Base-by-base conservation (phyloP, 192 early-diverging fungal species). In the Chytriomyces sp. region DNA sequence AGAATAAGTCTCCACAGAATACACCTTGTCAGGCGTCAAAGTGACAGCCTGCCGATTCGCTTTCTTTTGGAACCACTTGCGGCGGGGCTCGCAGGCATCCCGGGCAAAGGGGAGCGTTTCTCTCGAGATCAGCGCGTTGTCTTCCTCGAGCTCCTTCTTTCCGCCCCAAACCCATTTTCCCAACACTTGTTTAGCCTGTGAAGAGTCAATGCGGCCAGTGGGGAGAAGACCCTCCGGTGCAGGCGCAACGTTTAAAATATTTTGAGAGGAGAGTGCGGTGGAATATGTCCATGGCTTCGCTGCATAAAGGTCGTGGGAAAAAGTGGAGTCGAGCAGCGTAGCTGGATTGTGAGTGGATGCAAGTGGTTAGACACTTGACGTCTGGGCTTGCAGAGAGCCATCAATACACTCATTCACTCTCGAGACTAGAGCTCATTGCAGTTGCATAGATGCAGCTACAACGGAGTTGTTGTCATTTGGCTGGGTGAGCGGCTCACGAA, bases 1-100 rank as follows among this genome's bases (percentile, higher is more conserved):
- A 39, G 82, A 68, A 71, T 83, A 84, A 34, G 75, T 78, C 39
- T 84, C 82, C 68, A 78, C 70, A 52, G 56, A 60, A 68, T 80
- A 84, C 14, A 81, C 52, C 3, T 74, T 14, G 36, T 78, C 73
- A 4, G 75, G 36, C n/a, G 39, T 38, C 33, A 84, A 17, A 3
- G 19, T 56, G 26, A 74, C 61, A 14, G 28, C 32, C 38, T 64
- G 39, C 7, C 79, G 55, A 10, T 71, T 55, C n/a, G 53, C 39
- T 17, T 71, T 57, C 22, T 65, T 69, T 3, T 62, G 49, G 62
- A 87, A 87, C 34, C 67, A 79, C 10, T 74, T 71, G 53, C 77
- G 67, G 39, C 82, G 64, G 14, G 41, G 72, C 19, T 53, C 44
- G 2, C 39, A 67, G 32, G n/a, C 68, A 64, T 70, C 17, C 19